Evolutionary conservation across 1,284 basidiomycete genomes (phyloP).

Genomic region (Ganoderma multipileum): DNA sequence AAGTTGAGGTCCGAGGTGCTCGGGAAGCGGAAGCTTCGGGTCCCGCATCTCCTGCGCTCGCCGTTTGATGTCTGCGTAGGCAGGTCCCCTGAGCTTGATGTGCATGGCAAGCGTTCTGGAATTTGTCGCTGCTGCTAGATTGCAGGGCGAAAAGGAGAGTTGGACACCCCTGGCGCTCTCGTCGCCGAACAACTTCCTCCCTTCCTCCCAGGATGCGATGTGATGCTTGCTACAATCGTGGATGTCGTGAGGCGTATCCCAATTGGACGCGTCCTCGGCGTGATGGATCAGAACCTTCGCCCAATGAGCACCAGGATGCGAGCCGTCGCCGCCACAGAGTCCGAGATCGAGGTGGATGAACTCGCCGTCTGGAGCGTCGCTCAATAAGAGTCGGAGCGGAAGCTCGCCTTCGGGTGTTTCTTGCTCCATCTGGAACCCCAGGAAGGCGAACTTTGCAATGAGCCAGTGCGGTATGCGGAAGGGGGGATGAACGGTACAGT

Average conservation of each 20-base stretch:
- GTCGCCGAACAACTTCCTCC: constrained; percentile 1
- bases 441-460: not conserved
- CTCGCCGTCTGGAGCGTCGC: not conserved
- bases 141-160: not conserved
- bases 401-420: not conserved
- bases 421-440: not conserved
- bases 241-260: not conserved
- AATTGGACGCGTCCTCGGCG: not conserved
- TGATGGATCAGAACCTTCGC: not conserved
- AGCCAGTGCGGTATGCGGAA: constrained; percentile 3
- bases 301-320: not conserved
- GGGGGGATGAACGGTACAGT: not conserved
- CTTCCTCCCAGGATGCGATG: not conserved
- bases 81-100: not conserved
- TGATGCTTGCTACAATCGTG: not conserved
- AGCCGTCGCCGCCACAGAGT: not conserved
- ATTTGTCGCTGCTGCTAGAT: not conserved
- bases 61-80: not conserved
- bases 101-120: not conserved
- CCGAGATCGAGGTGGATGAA: constrained; percentile 4
- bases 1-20: not conserved
- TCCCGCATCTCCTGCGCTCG: not conserved
- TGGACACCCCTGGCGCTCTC: not conserved
- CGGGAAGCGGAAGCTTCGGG: not conserved
- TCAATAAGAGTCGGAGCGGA: not conserved